Percentiles rank a stretch among this genome's conserved stretches.
phyloP scores from a whole-genome alignment of 345 rosid species.

The Eucalyptus leucophloia region DNA sequence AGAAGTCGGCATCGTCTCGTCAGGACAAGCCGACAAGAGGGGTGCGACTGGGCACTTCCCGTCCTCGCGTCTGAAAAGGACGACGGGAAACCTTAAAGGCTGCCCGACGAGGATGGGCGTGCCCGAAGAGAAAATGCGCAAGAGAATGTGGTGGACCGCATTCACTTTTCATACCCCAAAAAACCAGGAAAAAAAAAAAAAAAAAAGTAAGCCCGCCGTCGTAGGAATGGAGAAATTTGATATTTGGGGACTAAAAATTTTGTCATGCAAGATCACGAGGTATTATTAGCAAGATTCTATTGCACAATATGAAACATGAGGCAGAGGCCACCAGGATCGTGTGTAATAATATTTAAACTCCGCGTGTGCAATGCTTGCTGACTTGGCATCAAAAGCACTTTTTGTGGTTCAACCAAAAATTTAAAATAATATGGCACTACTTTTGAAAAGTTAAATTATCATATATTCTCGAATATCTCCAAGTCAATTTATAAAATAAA shows the following conservation, averaged over 20 bases:
- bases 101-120: background rate
- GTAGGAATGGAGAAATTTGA: background rate
- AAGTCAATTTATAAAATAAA: rapidly evolving
- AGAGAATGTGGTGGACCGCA: background rate
- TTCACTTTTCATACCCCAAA: background rate
- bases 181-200: background rate
- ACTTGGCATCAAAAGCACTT: background rate
- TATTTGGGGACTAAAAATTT: background rate
- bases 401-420: background rate
- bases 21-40: background rate
- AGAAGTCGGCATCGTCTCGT: background rate
- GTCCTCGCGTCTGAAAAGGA: background rate
- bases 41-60: background rate
- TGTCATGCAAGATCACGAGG: background rate
- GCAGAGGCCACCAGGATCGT: background rate
- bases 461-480: background rate
- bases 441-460: background rate
- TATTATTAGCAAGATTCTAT: background rate
- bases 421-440: background rate
- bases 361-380: background rate
- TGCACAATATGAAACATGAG: background rate
- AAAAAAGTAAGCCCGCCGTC: background rate
- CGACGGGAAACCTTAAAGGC: background rate
- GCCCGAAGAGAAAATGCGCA: background rate
- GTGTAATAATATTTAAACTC: background rate